Evolutionary conservation across 129 eudicot species (phyloP), one percentile per base, ranked within the genome.

Genomic region (Cynara cardunculus): DNA sequence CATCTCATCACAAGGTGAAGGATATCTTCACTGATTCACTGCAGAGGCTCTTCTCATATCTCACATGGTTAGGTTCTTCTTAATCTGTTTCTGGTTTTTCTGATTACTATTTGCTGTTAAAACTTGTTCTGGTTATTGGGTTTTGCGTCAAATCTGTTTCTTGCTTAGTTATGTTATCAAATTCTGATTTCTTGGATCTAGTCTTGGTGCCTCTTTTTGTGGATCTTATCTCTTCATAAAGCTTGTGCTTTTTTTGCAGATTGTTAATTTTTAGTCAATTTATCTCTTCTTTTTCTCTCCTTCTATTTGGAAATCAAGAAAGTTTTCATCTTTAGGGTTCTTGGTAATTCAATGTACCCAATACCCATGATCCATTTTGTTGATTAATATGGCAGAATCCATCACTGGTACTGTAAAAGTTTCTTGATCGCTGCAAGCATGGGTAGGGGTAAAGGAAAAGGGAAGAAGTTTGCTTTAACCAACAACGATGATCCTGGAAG

Each of bases 371-470:
- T 62, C 25, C 22, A 3, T 56, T 67, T 79, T 73, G 32, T 72
- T 79, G 11, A 26, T 74, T 74, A 13, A 68, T 10, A 76, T 79
- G 67, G 87, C 90, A 91, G 96, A 84, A 74, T 62, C 30, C 24
- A 73, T 79, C 12, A 72, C 70, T 82, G 71, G 70, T 72, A 56
- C 53, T 67, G 56, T 76, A 53, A n/a, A n/a, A 84, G 76, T 61
- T 83, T 84, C 85, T 80, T 85, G 84, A 77, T 77, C 27, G 78
- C 46, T 73, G 37, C 26, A 73, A 86, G 83, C 72, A 93, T 93
- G 97, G 96, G 96, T 25, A 84, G 95, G 84, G 93, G 89, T 71
- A 88, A 89, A 87, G 87, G 89, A 64, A 93, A 93, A 87, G 93
- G 92, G 26, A 93, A 90, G 87, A 93, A 86, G 80, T 78, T 82